Evolutionary conservation across 2,329 filamentous ascomycete genomes (phyloP).

Genomic region (Penicillium sp.): DNA sequence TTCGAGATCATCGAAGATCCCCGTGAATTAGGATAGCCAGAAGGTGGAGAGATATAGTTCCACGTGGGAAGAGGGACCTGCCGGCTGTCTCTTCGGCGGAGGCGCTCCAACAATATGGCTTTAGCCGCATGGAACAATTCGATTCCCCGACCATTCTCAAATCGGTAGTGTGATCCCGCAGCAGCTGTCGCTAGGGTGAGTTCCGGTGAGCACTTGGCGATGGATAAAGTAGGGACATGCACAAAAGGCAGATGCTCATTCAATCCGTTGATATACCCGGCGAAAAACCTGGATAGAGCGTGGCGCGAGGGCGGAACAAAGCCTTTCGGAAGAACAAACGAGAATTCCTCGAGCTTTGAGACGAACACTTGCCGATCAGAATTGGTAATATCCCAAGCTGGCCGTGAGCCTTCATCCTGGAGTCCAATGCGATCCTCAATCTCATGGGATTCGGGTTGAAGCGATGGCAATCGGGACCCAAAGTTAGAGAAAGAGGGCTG

Average conservation of each 20-base stretch:
- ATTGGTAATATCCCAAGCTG: slow-evolving; percentile 51
- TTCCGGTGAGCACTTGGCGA: slow-evolving; percentile 48
- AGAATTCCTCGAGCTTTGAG: slow-evolving; percentile 47
- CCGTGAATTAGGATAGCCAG: slow-evolving; percentile 42
- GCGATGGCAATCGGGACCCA: slow-evolving; percentile 48
- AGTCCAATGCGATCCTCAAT: slow-evolving; percentile 45
- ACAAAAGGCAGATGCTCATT: slow-evolving; percentile 56
- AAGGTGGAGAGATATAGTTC: slow-evolving; percentile 41
- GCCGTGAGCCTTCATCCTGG: slow-evolving; percentile 44
- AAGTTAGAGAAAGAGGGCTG: slow-evolving; percentile 51
- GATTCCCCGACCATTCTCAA: slow-evolving; percentile 53
- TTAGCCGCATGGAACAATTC: slow-evolving; percentile 60
- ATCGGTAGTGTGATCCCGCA: slow-evolving; percentile 51
- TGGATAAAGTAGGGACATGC: slow-evolving; percentile 50
- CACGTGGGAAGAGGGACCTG: slow-evolving; percentile 44
- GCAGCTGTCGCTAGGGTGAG: slow-evolving; percentile 54
- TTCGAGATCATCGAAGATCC: slow-evolving; percentile 46
- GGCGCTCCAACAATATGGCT: slow-evolving; percentile 54
- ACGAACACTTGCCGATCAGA: slow-evolving; percentile 48
- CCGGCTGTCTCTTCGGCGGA: slow-evolving; percentile 52
- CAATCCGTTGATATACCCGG: slow-evolving; percentile 54
- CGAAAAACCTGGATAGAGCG: slow-evolving; percentile 50
- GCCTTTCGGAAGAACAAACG: slow-evolving; percentile 46
- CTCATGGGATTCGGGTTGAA: slow-evolving; percentile 49
- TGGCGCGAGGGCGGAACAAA: slow-evolving; percentile 53